phyloP scores from a whole-genome alignment of 1,284 basidiomycete species.

The Paramarasmius palmivorus region DNA sequence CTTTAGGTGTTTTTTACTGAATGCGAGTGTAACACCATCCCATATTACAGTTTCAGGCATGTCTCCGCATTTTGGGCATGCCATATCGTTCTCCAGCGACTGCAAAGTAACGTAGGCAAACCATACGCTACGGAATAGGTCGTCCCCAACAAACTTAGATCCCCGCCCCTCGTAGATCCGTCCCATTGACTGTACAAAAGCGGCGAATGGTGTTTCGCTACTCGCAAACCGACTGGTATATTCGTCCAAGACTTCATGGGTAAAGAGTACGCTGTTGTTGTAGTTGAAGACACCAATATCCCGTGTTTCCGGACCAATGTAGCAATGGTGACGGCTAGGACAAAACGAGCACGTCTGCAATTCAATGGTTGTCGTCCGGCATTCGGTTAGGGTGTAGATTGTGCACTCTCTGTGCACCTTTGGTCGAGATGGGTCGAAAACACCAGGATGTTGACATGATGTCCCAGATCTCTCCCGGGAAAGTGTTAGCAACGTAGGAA shows the following conservation, averaged over 20 bases:
- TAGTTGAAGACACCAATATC: not conserved
- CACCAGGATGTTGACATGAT: too few relatives aligned
- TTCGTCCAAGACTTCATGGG: not conserved
- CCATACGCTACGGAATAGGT: not conserved
- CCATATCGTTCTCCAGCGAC: not conserved
- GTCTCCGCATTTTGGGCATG: not conserved
- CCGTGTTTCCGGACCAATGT: not conserved
- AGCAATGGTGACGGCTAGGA: not conserved
- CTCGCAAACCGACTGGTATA: not conserved
- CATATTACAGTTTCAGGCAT: too few relatives aligned
- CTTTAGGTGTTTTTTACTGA: too few relatives aligned
- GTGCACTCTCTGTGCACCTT: too few relatives aligned
- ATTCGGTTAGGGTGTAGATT: too few relatives aligned
- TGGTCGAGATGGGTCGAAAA: too few relatives aligned
- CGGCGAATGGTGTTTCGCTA: not conserved
- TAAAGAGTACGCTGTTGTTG: not conserved
- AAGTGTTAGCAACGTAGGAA: too few relatives aligned
- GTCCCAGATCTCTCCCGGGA: too few relatives aligned
- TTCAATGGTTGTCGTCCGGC: too few relatives aligned
- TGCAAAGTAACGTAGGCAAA: not conserved
- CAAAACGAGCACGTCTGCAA: too few relatives aligned
- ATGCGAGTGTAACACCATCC: too few relatives aligned
- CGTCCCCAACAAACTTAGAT: not conserved
- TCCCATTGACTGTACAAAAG: not conserved
- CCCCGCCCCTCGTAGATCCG: not conserved